A percentile compares a stretch with the other conserved stretches of the same genome.
Conservation (phyloP, 345 rosid genomes). For the Hevea brasiliensis region DNA sequence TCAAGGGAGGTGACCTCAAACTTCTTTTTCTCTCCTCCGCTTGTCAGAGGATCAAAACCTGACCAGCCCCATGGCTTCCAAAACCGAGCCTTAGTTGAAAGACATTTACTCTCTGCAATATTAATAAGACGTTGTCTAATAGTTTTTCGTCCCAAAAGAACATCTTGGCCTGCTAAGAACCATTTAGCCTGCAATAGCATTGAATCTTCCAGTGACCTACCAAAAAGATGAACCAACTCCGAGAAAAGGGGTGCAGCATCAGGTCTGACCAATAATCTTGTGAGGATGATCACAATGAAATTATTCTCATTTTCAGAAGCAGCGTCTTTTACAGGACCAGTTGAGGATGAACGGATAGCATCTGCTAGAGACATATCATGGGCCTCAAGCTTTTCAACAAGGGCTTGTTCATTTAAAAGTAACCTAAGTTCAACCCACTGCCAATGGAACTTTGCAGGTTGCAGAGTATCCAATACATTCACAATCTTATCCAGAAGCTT, state of each 20-base stretch:
- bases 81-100: constrained; percentile 70
- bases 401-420: constrained; percentile 93
- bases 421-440: constrained; percentile 99
- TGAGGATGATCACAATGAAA: constrained; percentile 81
- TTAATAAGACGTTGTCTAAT: constrained; percentile 77
- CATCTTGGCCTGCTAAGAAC: constrained; percentile 87
- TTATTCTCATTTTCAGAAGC: constrained; percentile 91
- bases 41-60: constrained; percentile 39
- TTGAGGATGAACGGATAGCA: constrained; percentile 72
- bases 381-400: constrained; percentile 76
- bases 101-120: constrained; percentile 74
- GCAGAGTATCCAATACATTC: constrained; percentile 69
- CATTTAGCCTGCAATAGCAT: constrained; percentile 90
- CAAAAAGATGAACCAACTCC: constrained; percentile 91
- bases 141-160: constrained; percentile 87
- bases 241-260: constrained; percentile 95
- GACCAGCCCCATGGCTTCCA: constrained; percentile 98
- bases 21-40: constrained; percentile 60
- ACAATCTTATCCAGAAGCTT: constrained; percentile 87
- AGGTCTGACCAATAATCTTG: constrained; percentile 93
- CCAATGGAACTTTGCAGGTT: constrained; percentile 99
- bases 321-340: constrained; percentile 62
- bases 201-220: constrained; percentile 94
- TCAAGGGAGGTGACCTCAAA: constrained; percentile 58
- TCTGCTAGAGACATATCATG: constrained; percentile 69